A percentile compares a stretch with the other conserved stretches of the same genome.
Evolutionary conservation across 1,139 yeast genomes (phyloP).

Genomic region (Taphrina deformans): DNA sequence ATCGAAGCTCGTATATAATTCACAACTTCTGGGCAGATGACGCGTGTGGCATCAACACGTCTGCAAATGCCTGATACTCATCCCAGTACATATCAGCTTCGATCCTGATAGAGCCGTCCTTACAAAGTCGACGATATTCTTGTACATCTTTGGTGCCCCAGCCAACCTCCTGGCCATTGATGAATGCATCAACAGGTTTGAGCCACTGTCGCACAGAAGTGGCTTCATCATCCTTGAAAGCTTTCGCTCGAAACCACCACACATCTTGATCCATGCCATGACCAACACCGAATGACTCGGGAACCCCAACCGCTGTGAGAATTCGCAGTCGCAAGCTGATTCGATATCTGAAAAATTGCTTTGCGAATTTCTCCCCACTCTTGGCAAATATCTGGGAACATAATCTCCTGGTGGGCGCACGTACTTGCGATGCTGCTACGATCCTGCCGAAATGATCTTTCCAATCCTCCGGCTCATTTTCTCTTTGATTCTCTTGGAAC

Average conservation of each 20-base stretch:
- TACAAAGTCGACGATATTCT: constrained; percentile 42
- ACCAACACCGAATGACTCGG: constrained; percentile 38
- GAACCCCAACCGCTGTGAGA: constrained; percentile 39
- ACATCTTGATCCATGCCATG: constrained; percentile 46
- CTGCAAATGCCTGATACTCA: neutral
- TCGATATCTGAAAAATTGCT: constrained; percentile 45
- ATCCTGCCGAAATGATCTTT: constrained; percentile 45
- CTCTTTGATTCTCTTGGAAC: constrained; percentile 34
- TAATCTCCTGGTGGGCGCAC: constrained; percentile 47
- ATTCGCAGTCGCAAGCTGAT: constrained; percentile 45
- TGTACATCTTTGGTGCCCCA: constrained; percentile 44
- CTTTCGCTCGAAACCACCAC: constrained; percentile 45
- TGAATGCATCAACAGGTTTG: neutral
- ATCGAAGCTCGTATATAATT: too few species aligned
- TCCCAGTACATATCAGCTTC: constrained; percentile 46
- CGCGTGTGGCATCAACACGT: constrained; percentile 11
- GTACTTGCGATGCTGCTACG: constrained; percentile 50
- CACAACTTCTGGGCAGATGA: neutral
- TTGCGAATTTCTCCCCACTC: constrained; percentile 40
- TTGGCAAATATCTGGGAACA: constrained; percentile 35
- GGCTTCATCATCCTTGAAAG: constrained; percentile 44
- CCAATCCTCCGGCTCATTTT: constrained; percentile 38
- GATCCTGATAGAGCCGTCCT: constrained; percentile 43
- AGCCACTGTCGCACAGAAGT: constrained; percentile 41
- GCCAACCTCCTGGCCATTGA: constrained; percentile 35